Base-by-base conservation (phyloP, 192 early-diverging fungal genomes). In the Backusella tuberculispora region DNA sequence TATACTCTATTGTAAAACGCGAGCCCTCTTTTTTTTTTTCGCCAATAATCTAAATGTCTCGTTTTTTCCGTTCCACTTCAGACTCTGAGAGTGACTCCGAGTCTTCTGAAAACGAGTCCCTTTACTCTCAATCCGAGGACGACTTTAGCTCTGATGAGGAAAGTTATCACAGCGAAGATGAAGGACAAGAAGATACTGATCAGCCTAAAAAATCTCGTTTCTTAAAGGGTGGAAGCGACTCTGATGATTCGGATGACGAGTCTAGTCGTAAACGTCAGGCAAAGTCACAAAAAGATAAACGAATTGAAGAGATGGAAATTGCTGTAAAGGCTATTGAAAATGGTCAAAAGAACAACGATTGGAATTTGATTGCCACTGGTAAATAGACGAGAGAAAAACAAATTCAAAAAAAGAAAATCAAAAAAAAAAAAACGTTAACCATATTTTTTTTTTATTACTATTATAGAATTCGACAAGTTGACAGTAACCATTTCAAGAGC, bases 271-370 rank as follows among this genome's bases (percentile, higher is more conserved):
- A 91, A 85, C 88, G 91, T 37, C 85, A 90, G 63, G 92, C 96
- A 15, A 91, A 91, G 78, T 94, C 90, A 41, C 89, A 87, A 75
- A 93, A 92, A 79, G 93, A 95, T 82, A 98, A 97, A 88, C 90
- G 93, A 48, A 85, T 90, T 66, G 92, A 97, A 19, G 95, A 98
- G 80, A 85, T 97, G 81, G 85, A 92, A 48, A 75, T 69, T 37
- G 79, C 89, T 56, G 85, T 89, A 63, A 88, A 88, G 72, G 78
- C 85, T 6, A 85, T 96, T 60, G 84, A 92, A 50, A 94, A 93
- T 74, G 90, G 88, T 5, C 79, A 88, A 78, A 95, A 96, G 80
- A 95, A 93, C 68, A 92, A 93, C 82, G 95, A 97, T 83, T 99
- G 96, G 96, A 91, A 90, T 53, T 84, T 85, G 42, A 91, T 93